Conservation (phyloP, 2,329 filamentous ascomycete genomes). For the Ophiobolus disseminans region DNA sequence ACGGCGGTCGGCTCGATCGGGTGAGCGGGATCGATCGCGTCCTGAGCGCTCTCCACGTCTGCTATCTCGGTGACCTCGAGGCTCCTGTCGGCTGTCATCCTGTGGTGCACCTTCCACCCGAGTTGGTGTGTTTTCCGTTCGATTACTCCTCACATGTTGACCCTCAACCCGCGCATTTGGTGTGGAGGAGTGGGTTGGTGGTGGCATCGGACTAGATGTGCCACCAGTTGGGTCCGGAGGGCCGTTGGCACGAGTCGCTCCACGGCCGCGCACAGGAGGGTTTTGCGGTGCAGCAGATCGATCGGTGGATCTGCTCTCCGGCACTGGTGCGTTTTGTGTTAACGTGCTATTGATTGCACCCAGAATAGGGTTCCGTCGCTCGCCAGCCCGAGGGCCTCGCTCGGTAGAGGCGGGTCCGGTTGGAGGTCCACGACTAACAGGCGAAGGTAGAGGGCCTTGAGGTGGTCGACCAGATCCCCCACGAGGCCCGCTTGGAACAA, state of each 20-base stretch:
- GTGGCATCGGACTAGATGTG: slow-evolving; percentile 28
- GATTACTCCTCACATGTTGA: slow-evolving; percentile 27
- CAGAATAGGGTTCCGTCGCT: slow-evolving; percentile 29
- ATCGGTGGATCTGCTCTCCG: slow-evolving; percentile 26
- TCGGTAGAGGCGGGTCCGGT: slow-evolving; percentile 44
- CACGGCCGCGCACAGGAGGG: slow-evolving; percentile 42
- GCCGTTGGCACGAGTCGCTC: slow-evolving; percentile 36
- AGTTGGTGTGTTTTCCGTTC: slow-evolving; percentile 22
- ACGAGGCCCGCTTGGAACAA: slow-evolving; percentile 47
- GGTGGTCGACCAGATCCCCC: slow-evolving; percentile 32
- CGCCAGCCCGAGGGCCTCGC: slow-evolving; percentile 30
- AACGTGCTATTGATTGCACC: slow-evolving; percentile 42
- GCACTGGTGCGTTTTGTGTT: slow-evolving; percentile 30
- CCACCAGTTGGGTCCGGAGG: slow-evolving; percentile 21
- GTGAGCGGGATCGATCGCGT: slow-evolving; percentile 31
- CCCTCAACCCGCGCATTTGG: slow-evolving; percentile 32
- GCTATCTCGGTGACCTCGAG: slow-evolving; percentile 37
- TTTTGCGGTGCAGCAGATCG: slow-evolving; percentile 15
- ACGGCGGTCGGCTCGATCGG: slow-evolving; percentile 33
- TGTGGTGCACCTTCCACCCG: slow-evolving; percentile 25
- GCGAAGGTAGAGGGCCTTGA: slow-evolving; percentile 34
- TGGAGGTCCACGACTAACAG: slow-evolving; percentile 39
- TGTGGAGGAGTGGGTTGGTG: slow-evolving; percentile 33
- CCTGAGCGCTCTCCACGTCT: slow-evolving; percentile 38
- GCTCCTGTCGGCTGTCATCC: slow-evolving; percentile 37